Conservation (phyloP, 345 rosid species). For the Eucalyptus cloeziana region DNA sequence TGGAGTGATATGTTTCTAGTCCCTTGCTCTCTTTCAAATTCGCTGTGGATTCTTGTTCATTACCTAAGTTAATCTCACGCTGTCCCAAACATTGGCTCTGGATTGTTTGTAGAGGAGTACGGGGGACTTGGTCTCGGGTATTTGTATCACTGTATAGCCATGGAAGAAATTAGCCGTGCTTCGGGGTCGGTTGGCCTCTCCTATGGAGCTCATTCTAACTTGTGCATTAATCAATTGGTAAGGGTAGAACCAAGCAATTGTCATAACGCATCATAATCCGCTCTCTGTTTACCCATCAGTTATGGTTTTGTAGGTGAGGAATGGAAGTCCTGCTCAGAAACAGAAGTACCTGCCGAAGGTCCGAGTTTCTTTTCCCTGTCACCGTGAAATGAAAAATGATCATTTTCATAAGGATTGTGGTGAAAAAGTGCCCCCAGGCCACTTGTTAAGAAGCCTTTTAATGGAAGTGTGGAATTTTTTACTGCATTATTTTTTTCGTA, state of each 20-base stretch:
- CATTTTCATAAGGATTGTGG: not conserved
- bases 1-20: not conserved
- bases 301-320: constrained; percentile 53
- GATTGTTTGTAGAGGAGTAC: constrained; percentile 52
- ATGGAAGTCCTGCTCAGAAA: constrained; percentile 71
- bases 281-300: not conserved
- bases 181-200: constrained; percentile 89
- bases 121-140: constrained; percentile 98
- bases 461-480: not conserved
- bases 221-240: constrained; percentile 96
- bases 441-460: not conserved
- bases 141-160: constrained; percentile 79
- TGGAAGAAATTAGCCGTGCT: constrained; percentile 92
- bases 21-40: not conserved
- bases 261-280: not conserved
- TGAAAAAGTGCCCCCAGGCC: not conserved
- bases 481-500: not conserved
- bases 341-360: constrained; percentile 89
- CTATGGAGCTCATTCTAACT: constrained; percentile 91
- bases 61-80: not conserved
- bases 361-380: not conserved
- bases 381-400: not conserved
- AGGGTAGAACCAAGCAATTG: not conserved
- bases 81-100: not conserved
- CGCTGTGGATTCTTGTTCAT: not conserved